Base-by-base conservation (phyloP, 192 early-diverging fungal genomes). In the Funneliformis mosseae region DNA sequence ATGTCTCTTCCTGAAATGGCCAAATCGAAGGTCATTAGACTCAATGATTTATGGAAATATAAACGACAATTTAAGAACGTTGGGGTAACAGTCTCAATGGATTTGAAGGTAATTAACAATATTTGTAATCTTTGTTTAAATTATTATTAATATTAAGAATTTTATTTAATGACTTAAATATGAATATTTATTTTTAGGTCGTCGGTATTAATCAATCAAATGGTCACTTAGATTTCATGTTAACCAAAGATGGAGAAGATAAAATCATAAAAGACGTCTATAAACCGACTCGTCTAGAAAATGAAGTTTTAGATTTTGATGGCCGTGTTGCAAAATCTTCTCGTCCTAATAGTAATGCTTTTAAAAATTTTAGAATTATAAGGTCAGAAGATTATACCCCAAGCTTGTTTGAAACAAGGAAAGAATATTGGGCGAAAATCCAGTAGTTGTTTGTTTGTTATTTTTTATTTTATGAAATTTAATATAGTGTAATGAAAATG, bases 321-420 rank as follows among this genome's bases (percentile, higher is more conserved):
- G 86, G 86, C 25, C 43, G 79, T 46, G 79, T 87, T n/a, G 72
- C 82, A 9, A 83, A 81, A 79, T 71, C 81, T 66, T 85, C 77
- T 59, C 84, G 86, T n/a, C 86, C 86, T 21, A 85, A 87, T 81
- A 84, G 86, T 18, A 87, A 87, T 71, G 86, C 86, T 0, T 87
- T 87, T 46, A 73, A 73, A 50, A 73, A 73, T 7, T 73, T 73
- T 23, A 28, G 43, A 6, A 73, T 73, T 48, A 23, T 48, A 48
- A n/a, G 27, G 11, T 73, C 71, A 8, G 33, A 33, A 48, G 45
- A 28, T 45, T 73, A 73, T 46, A 33, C n/a, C 18, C 71, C 71
- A 48, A 48, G 43, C 16, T 14, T 73, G 7, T 73, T 73, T 50
- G 71, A 73, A 27, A 25, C 27, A 27, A 21, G 71, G 9, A 73